Evolutionary conservation across 257 asterid genomes (phyloP), one percentile per base, ranked within the genome.

Genomic region (Osmanthus fragrans): DNA sequence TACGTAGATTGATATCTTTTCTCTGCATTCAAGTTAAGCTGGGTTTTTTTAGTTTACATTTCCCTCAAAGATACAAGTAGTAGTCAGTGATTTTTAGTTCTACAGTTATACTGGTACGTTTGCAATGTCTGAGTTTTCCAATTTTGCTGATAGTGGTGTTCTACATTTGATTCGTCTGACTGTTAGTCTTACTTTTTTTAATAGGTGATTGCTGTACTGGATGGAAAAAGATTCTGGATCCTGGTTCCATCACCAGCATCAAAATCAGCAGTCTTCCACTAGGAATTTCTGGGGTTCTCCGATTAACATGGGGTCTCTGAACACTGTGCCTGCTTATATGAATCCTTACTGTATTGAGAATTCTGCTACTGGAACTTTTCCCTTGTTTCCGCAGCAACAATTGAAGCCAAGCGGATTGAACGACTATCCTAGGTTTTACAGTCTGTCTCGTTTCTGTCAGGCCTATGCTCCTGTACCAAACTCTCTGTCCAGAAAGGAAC

Each of bases 221-320:
- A 95, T 92, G 99, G 97, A 95, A 80, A 90, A 86, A 77, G 80
- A 82, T 85, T 86, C 85, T 2, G 83, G 80, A 63, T 85, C 87
- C 76, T 83, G 89, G 84, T 86, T 82, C 78, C 86, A 73, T 83
- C 85, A 73, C 74, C 89, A 69, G 73, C 73, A 78, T 78, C 83
- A 71, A 4, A 82, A 79, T 73, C 84, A 80, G 77, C 91, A 70
- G 69, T 77, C 88, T 40, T 76, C 85, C 72, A 45, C 77, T 82
- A 79, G 67, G 77, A 84, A 84, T 84, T 77, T 76, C 60, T 75
- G 75, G 29, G 85, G 82, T 74, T 83, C 86, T 69, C 85, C 84
- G 80, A 47, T 70, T 49, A 72, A 66, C 71, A 64, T 51, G 4
- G 87, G 86, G 74, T 75, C 49, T 81, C 88, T 75, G 85, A 82